Base-by-base conservation (phyloP, 2,329 filamentous ascomycete species). In the Phialophora tarda region DNA sequence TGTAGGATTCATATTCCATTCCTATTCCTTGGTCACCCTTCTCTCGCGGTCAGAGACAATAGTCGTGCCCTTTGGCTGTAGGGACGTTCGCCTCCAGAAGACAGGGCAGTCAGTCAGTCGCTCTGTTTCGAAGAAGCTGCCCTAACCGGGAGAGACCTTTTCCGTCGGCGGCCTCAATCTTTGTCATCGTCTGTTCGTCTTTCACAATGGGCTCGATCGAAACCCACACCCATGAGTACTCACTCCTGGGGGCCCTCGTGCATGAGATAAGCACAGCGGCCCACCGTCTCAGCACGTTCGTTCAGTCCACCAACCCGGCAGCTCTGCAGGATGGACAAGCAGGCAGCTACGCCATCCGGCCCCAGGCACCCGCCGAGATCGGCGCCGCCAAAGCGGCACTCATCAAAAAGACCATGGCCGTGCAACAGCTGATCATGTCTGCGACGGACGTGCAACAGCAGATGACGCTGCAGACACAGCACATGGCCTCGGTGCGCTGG, bases 361-460 rank as follows among this genome's bases (percentile, higher is more conserved):
- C 10, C 38, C 14, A 21, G 12, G 23, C 57, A 2, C 38, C 38
- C 2, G 38, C 57, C 3, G 57, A 59, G 12, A 32, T 59, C 44
- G 34, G 34, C 23, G 38, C 38, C 4, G 41, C 26, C 8, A 59
- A 59, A 24, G 57, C 57, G 26, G 14, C 38, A 14, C 24, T 59
- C 21, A 26, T 59, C 17, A 41, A 59, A 21, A 48, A 44, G 17
- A 59, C 57, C 38, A 59, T 59, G 57, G 28, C 26, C n/a, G 26
- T 59, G 26, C 57, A 59, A 32, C 57, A 59, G 24, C 57, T 59
- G 14, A 26, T 59, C 57, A 59, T 59, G 57, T 59, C 57, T 21
- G 57, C 57, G 0, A 59, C 57, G 14, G 57, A 59, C 57, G 26
- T 59, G 8, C 57, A 59, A 17, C 57, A 59, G 44, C 57, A 59